Conservation (phyloP, 768 basidiomycete genomes). For the Boletus reticuloceps region DNA sequence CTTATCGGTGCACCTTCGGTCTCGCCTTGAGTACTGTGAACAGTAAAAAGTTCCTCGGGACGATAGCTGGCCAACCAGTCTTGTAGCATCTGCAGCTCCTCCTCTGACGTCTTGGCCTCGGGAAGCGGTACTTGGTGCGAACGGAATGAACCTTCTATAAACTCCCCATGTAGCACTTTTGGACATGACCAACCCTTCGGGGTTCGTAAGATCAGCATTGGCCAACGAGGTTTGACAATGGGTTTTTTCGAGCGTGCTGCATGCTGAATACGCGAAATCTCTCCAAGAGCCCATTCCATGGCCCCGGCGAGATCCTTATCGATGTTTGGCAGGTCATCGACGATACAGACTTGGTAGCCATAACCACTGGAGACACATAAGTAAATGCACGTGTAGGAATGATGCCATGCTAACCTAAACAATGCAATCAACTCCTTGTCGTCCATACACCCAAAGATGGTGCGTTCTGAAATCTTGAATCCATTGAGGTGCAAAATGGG, state of each 20-base stretch:
- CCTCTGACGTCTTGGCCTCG: constrained; percentile 56
- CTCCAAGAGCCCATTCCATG: constrained; percentile 75
- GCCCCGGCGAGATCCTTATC: constrained; percentile 79
- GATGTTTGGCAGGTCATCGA: constrained; percentile 63
- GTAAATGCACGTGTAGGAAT: neutral
- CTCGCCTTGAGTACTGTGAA: neutral
- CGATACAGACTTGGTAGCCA: constrained; percentile 86
- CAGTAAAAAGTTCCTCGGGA: constrained; percentile 64
- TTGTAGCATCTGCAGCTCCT: constrained; percentile 62
- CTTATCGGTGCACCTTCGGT: constrained; percentile 49
- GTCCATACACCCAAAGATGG: constrained; percentile 90
- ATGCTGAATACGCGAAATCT: constrained; percentile 74
- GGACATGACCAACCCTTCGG: constrained; percentile 83
- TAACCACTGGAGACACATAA: constrained; percentile 51
- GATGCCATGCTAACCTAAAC: constrained; percentile 51
- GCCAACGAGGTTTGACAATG: constrained; percentile 86
- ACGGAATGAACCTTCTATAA: constrained; percentile 78
- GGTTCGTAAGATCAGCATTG: constrained; percentile 80
- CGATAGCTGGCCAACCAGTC: constrained; percentile 74
- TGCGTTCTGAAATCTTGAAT: constrained; percentile 86
- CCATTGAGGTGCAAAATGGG: constrained; percentile 88
- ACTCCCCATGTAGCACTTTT: constrained; percentile 59
- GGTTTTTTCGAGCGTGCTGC: constrained; percentile 77
- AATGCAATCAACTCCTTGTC: constrained; percentile 74
- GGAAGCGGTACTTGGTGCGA: constrained; percentile 91